Evolutionary conservation across 495 filamentous ascomycete species (phyloP).

Genomic region (Penicillium atrosanguineum): DNA sequence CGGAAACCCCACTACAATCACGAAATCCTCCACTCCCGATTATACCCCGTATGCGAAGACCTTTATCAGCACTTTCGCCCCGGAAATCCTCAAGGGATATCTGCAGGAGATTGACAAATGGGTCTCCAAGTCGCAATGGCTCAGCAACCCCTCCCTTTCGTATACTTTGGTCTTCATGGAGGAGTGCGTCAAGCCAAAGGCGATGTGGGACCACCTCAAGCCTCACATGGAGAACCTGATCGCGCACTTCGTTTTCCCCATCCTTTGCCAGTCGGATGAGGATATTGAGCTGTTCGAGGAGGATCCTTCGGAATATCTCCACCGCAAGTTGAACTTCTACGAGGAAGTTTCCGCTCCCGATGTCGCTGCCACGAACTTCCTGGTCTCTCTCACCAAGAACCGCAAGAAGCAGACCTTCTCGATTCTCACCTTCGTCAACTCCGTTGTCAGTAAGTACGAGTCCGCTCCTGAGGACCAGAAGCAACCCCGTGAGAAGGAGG

Average conservation of each 20-base stretch:
- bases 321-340: constrained; percentile 95
- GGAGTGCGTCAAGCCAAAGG: constrained; percentile 95
- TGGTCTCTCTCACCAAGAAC: constrained; percentile 90
- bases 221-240: constrained; percentile 89
- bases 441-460: constrained; percentile 88
- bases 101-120: constrained; percentile 92
- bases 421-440: constrained; percentile 89
- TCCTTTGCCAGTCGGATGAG: constrained; percentile 88
- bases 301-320: constrained; percentile 93
- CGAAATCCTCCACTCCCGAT: constrained; percentile 65
- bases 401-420: constrained; percentile 94
- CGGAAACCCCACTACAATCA: constrained; percentile 73
- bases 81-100: constrained; percentile 91
- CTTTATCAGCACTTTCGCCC: constrained; percentile 88
- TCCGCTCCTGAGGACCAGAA: constrained; percentile 79
- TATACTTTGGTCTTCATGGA: constrained; percentile 92
- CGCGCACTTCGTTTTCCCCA: constrained; percentile 90
- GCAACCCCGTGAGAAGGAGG: constrained; percentile 91
- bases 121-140: constrained; percentile 91
- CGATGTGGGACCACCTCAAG: constrained; percentile 92
- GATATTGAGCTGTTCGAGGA: constrained; percentile 92
- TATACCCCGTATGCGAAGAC: constrained; percentile 78
- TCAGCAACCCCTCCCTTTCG: constrained; percentile 88
- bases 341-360: constrained; percentile 96
- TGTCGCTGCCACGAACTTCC: constrained; percentile 93